Evolutionary conservation across 2,329 filamentous ascomycete genomes (phyloP), one percentile per base, ranked within the genome.

Genomic region (Alternaria panax): DNA sequence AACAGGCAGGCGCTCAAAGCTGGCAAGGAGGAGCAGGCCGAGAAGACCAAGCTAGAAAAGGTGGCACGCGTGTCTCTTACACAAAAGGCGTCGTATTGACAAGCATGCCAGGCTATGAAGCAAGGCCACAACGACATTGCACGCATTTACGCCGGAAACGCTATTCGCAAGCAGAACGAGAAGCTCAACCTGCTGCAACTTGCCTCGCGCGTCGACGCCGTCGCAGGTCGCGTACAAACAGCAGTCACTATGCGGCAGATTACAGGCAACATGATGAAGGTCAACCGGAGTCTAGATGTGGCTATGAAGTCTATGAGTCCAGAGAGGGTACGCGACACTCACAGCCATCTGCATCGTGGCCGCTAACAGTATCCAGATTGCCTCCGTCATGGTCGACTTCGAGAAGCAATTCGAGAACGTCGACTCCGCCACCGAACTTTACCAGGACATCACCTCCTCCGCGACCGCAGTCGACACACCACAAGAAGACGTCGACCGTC

Each of bases 401-500:
- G 87, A 89, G 73, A 84, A 83, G 51, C 81, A 84, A 63, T 83
- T 84, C 68, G 81, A 84, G 59, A 81, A 84, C 66, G 75, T 84
- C 42, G 82, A 84, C 61, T 82, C 83, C 41, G 81, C 81, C 40
- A 82, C 81, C 8, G 82, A 88, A 67, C 92, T 93, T 79, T 95
- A 95, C 79, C 92, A 94, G 78, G 92, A 93, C 73, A 91, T 92
- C 60, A 94, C 93, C 63, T 88, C 87, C 22, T 89, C 90, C 61
- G 90, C 90, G 36, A 96, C 92, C 77, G 91, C 79, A 71, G 90
- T 82, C 75, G 91, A 83, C 77, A 93, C 81, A 80, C 91, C 82
- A 79, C 87, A 96, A 75, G 92, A 96, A 68, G 92, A 93, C 67
- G 92, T 96, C 2, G 92, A 96, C 77, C 88, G 92, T 67, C 81